Conservation (phyloP, 441 rosid species). For the Hura crepitans region DNA sequence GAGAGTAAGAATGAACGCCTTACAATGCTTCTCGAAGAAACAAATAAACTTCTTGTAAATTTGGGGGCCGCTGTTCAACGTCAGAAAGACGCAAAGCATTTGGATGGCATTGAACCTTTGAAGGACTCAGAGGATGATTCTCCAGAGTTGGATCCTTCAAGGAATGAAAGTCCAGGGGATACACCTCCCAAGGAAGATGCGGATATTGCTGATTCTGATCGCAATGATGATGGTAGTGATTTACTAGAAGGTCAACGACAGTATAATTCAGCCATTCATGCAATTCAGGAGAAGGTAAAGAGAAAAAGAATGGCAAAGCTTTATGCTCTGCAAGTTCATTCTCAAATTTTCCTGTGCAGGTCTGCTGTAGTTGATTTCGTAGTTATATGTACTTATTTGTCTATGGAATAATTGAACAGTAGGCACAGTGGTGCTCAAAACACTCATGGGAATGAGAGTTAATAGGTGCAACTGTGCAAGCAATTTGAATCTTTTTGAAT, state of each 20-base stretch:
- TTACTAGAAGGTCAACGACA: conserved; percentile 97
- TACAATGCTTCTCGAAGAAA: conserved; percentile 90
- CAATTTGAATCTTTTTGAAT: not conserved
- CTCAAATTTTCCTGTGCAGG: conserved; percentile 2
- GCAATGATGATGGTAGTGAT: conserved; percentile 68
- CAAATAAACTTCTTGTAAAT: conserved; percentile 88
- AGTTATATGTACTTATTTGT: conserved; percentile 5
- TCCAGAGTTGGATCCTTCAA: conserved; percentile 66
- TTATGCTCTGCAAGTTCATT: conserved; percentile 13
- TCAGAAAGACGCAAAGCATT: conserved; percentile 74
- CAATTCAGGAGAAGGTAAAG: conserved; percentile 89
- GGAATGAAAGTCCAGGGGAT: conserved; percentile 61
- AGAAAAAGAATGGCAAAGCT: not conserved
- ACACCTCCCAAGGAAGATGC: conserved; percentile 61
- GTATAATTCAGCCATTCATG: conserved; percentile 92
- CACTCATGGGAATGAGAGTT: not conserved
- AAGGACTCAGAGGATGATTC: conserved; percentile 69
- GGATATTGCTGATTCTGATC: conserved; percentile 66
- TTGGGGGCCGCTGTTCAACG: conserved; percentile 99
- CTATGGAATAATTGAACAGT: not conserved
- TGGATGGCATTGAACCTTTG: conserved; percentile 64
- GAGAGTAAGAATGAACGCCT: conserved; percentile 97
- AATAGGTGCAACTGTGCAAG: not conserved
- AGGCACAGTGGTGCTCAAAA: not conserved
- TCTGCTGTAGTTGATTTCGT: conserved; percentile 9